Conservation (phyloP, 495 filamentous ascomycete species). For the Trichoderma asperelloides region DNA sequence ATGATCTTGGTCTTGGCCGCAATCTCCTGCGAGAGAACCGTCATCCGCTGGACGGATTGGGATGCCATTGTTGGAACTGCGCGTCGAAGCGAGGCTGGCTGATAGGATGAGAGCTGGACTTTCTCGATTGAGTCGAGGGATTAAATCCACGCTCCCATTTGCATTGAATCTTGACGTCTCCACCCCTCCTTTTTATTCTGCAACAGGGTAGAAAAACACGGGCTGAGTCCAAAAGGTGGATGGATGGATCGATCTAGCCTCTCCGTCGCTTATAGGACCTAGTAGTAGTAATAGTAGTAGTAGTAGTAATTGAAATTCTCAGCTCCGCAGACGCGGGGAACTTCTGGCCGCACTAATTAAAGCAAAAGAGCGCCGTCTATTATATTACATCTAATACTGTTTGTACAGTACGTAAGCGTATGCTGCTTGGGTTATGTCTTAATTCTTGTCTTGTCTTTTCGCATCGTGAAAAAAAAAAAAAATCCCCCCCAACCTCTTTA, state of each 20-base stretch:
- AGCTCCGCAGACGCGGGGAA: slow-evolving; percentile 2
- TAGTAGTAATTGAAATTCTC: background rate
- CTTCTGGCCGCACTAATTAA: background rate
- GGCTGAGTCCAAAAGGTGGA: background rate
- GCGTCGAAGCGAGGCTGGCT: background rate
- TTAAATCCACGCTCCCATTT: background rate
- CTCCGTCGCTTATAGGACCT: background rate
- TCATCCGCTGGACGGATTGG: background rate
- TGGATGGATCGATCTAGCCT: background rate
- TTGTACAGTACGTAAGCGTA: too few species aligned
- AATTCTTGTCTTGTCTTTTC: too few species aligned
- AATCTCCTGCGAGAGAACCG: slow-evolving; percentile 14
- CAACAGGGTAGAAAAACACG: background rate
- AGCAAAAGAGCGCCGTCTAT: background rate
- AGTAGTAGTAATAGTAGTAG: too few species aligned
- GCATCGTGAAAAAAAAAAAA: background rate
- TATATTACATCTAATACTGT: background rate
- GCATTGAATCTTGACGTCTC: background rate
- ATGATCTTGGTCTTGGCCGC: slow-evolving; percentile 17
- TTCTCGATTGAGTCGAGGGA: background rate
- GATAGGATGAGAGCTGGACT: background rate
- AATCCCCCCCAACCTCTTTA: background rate
- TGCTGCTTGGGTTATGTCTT: too few species aligned
- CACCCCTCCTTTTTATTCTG: background rate
- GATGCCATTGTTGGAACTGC: background rate